A percentile compares a stretch with the other conserved stretches of the same genome.
Evolutionary conservation across 805 yeast species (phyloP).

Genomic region (Candida oleophila): DNA sequence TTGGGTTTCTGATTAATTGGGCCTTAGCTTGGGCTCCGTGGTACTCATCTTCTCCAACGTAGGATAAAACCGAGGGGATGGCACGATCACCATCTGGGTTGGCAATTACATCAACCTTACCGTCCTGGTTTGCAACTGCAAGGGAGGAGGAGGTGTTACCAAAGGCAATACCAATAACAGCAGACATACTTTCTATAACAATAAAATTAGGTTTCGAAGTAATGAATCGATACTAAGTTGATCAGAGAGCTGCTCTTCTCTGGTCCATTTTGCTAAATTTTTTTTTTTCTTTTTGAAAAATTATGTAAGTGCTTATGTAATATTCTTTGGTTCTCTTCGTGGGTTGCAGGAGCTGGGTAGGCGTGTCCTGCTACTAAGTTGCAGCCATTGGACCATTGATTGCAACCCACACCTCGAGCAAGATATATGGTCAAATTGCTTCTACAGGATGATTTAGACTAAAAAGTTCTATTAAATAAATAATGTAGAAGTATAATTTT

Average conservation of each 20-base stretch:
- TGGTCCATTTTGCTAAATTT: background rate
- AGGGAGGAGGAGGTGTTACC: constrained; percentile 96
- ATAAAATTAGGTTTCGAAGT: background rate
- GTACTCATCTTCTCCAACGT: constrained; percentile 92
- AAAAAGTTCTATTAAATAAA: too few species aligned
- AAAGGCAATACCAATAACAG: constrained; percentile 89
- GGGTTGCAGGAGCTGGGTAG: too few species aligned
- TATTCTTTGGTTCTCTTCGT: too few species aligned
- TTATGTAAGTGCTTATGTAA: background rate
- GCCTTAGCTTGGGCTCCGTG: constrained; percentile 96
- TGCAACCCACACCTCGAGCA: too few species aligned
- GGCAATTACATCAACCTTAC: constrained; percentile 95
- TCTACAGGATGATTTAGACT: too few species aligned
- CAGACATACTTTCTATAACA: constrained; percentile 24
- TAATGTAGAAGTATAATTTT: too few species aligned
- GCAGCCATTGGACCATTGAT: too few species aligned
- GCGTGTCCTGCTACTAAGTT: too few species aligned
- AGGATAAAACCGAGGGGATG: constrained; percentile 88
- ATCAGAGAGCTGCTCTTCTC: constrained; percentile 1
- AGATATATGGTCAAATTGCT: too few species aligned
- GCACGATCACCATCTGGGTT: constrained; percentile 99
- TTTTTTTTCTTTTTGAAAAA: background rate
- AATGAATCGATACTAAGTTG: background rate
- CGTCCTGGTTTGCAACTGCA: constrained; percentile 82
- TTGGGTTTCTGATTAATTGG: constrained; percentile 87